Base-by-base conservation (phyloP, 2,329 filamentous ascomycete species). In the Aspergillus quadrilineatus region DNA sequence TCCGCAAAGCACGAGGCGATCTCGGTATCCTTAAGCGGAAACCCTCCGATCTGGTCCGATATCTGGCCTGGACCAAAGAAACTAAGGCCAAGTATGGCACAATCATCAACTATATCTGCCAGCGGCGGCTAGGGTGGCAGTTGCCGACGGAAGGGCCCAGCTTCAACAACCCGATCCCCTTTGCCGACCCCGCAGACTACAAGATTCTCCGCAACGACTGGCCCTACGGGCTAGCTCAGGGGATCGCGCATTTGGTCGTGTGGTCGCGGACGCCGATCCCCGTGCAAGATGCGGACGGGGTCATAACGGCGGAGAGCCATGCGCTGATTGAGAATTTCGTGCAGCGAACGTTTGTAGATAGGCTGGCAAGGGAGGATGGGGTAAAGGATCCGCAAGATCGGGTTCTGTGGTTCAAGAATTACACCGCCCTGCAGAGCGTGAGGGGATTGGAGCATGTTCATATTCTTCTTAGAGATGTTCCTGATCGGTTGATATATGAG, bases 321-420 rank as follows among this genome's bases (percentile, higher is more conserved):
- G 68, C 63, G 6, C 50, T 79, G 61, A 79, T 84, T 49, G 75
- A 82, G 57, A 63, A 63, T 0, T 84, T 83, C 69, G 77, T 84
- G 37, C 65, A 74, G 52, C 70, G 63, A 26, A 79, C 72, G 28
- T 86, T 86, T 67, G 73, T 81, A 10, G 64, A 65, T 9, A 72
- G 75, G 41, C 66, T 81, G 58, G 68, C 63, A 10, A 62, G 63
- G 41, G 76, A 77, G 59, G 60, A 63, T 34, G 72, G 65, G 37
- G 68, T 65, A 46, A 30, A 62, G 4, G 63, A 70, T 42, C 74
- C 71, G 45, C 60, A 65, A 22, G 77, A 77, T 17, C 78, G 79
- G 61, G 79, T 87, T 26, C 67, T 84, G 56, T 87, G 85, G 85
- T 87, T 87, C 66, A 86, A 85, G 76, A 87, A 87, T 63, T 85